Percentiles rank a stretch among this genome's conserved stretches.
Conservation (phyloP, 2,329 filamentous ascomycete species). For the Colletotrichum acutatum region DNA sequence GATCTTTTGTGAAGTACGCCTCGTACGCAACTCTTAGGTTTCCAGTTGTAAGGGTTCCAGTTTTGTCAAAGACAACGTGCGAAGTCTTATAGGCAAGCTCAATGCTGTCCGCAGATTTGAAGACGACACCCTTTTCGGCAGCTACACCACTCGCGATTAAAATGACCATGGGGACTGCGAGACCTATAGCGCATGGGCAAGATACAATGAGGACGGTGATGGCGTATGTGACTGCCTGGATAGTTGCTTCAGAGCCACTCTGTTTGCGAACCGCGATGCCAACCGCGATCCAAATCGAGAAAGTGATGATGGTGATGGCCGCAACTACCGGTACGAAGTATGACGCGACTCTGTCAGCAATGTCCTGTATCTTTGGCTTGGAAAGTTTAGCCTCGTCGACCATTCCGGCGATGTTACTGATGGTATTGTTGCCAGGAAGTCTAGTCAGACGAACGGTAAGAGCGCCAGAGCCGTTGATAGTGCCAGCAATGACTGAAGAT, state of each 20-base stretch:
- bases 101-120: constrained; percentile 73
- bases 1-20: constrained; percentile 40
- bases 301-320: constrained; percentile 66
- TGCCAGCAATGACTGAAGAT: constrained; percentile 72
- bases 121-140: constrained; percentile 72
- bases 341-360: constrained; percentile 74
- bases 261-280: constrained; percentile 54
- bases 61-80: constrained; percentile 84
- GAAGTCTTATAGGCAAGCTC: constrained; percentile 70
- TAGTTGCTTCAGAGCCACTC: constrained; percentile 59
- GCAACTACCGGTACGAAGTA: constrained; percentile 78
- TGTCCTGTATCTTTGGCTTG: constrained; percentile 74
- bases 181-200: constrained; percentile 81
- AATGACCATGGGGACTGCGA: constrained; percentile 82
- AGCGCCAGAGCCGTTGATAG: constrained; percentile 73
- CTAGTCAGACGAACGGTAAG: constrained; percentile 68
- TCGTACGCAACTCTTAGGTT: constrained; percentile 57
- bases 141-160: constrained; percentile 76
- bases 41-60: constrained; percentile 77
- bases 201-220: constrained; percentile 81
- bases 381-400: constrained; percentile 77
- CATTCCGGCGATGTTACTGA: constrained; percentile 74
- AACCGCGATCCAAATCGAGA: constrained; percentile 74
- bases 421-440: constrained; percentile 77
- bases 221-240: constrained; percentile 75